These are phyloP conservation scores for Leptosphaerulina australis DNA, from an alignment of 2,329 filamentous ascomycete genomes.

Conservation along the genomic window DNA sequence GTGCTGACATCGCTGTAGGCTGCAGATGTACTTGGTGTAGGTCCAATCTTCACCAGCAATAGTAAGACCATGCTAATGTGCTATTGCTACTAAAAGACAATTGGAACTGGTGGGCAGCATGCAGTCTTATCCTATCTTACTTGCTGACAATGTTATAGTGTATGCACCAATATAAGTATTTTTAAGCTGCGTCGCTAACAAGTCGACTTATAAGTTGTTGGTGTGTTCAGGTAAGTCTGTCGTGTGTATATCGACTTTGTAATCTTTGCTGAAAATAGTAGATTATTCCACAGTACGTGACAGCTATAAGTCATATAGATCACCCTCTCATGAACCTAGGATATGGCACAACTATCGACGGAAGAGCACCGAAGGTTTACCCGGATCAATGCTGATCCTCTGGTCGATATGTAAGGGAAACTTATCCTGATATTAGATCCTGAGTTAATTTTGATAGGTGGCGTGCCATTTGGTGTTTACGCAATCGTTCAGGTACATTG, in stretches of 20 bases:
- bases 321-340: slow-evolving; percentile 21
- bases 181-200: slow-evolving; percentile 24
- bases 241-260: background rate
- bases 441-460: slow-evolving; percentile 30
- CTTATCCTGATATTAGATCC: background rate
- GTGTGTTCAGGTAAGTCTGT: slow-evolving; percentile 48
- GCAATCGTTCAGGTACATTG: slow-evolving; percentile 55
- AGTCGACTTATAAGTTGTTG: slow-evolving; percentile 41
- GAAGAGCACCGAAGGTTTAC: slow-evolving; percentile 67
- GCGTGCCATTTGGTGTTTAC: slow-evolving; percentile 60
- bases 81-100: slow-evolving; percentile 34
- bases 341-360: slow-evolving; percentile 68
- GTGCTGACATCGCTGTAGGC: slow-evolving; percentile 42
- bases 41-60: slow-evolving; percentile 16
- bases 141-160: slow-evolving; percentile 32
- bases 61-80: slow-evolving; percentile 22
- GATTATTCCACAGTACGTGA: slow-evolving; percentile 45
- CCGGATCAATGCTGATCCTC: slow-evolving; percentile 65
- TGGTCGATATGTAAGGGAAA: slow-evolving; percentile 61
- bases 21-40: slow-evolving; percentile 49
- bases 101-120: slow-evolving; percentile 44
- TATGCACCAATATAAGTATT: slow-evolving; percentile 14
- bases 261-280: slow-evolving; percentile 24
- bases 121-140: background rate
- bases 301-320: too few relatives aligned